These are phyloP conservation scores for Apiospora marii DNA, from an alignment of 2,329 filamentous ascomycete genomes.

Conservation along the genomic window DNA sequence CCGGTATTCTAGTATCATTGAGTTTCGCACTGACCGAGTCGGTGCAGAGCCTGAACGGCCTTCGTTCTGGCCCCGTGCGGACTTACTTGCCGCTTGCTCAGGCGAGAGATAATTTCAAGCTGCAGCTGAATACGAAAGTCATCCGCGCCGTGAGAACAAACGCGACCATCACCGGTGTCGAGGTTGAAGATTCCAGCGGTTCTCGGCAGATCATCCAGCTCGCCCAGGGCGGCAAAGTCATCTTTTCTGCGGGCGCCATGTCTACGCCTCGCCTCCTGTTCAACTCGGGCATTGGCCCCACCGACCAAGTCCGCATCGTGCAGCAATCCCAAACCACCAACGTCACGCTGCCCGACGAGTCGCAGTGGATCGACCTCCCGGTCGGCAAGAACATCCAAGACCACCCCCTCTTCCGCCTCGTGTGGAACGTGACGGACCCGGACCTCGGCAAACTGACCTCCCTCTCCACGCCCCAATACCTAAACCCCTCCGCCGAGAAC, in stretches of 20 bases:
- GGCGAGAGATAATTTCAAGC: constrained; percentile 68
- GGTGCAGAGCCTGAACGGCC: constrained; percentile 67
- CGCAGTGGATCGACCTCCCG: constrained; percentile 64
- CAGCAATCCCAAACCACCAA: constrained; percentile 52
- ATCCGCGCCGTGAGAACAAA: constrained; percentile 69
- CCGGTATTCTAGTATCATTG: not conserved
- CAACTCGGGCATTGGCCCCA: constrained; percentile 73
- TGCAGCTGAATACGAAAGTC: constrained; percentile 72
- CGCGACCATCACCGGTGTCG: constrained; percentile 69
- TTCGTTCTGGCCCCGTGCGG: constrained; percentile 72
- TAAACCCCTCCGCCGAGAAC: constrained; percentile 28
- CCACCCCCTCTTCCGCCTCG: constrained; percentile 51
- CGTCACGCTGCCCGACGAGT: constrained; percentile 55
- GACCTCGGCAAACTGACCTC: not conserved
- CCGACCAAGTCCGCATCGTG: constrained; percentile 62
- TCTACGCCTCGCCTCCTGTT: constrained; percentile 75
- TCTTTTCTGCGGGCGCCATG: constrained; percentile 74
- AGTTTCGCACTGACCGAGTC: not conserved
- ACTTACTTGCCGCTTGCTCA: constrained; percentile 73
- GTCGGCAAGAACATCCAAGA: constrained; percentile 68
- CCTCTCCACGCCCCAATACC: constrained; percentile 25
- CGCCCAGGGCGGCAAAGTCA: constrained; percentile 69
- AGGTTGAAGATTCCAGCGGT: constrained; percentile 65
- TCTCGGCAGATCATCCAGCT: constrained; percentile 67
- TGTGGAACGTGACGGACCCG: constrained; percentile 2